A percentile compares a stretch with the other conserved stretches of the same genome.
These are phyloP conservation scores for Noccaea caerulescens DNA, from an alignment of 345 rosid genomes.

Conservation along the genomic window DNA sequence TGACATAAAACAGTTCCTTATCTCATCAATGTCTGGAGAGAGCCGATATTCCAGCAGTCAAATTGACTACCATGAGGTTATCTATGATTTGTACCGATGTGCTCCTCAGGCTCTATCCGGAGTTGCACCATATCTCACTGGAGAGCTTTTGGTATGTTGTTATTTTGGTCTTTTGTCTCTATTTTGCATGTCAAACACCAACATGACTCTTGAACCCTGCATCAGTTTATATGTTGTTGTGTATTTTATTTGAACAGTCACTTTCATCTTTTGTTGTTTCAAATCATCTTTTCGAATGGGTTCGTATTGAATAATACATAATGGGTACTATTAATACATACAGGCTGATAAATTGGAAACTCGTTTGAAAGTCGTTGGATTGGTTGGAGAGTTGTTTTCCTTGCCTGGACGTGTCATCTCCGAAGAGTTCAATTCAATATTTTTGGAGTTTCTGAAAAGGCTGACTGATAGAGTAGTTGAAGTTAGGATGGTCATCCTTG, in stretches of 20 bases:
- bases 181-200: constrained; percentile 14
- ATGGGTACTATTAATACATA: constrained; percentile 40
- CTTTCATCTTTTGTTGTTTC: constrained; percentile 5
- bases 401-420: constrained; percentile 63
- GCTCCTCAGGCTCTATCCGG: constrained; percentile 88
- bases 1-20: constrained; percentile 80
- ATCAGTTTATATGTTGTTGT: constrained; percentile 9
- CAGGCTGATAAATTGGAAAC: constrained; percentile 91
- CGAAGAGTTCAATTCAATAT: constrained; percentile 81
- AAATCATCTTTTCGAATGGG: constrained; percentile 23
- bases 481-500: constrained; percentile 86
- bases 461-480: constrained; percentile 88
- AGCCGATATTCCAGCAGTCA: constrained; percentile 53
- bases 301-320: constrained; percentile 13
- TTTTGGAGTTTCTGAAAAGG: constrained; percentile 90
- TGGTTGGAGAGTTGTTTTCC: constrained; percentile 89
- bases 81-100: constrained; percentile 76
- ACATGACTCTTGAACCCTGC: constrained; percentile 29
- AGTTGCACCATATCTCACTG: constrained; percentile 85
- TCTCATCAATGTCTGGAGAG: constrained; percentile 91
- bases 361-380: constrained; percentile 83
- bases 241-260: constrained; percentile 22
- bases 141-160: constrained; percentile 87
- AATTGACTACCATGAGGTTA: constrained; percentile 89
- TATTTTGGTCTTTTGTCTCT: constrained; percentile 16